phyloP scores from a whole-genome alignment of 1,139 yeast species.

The Torulaspora globosa region DNA sequence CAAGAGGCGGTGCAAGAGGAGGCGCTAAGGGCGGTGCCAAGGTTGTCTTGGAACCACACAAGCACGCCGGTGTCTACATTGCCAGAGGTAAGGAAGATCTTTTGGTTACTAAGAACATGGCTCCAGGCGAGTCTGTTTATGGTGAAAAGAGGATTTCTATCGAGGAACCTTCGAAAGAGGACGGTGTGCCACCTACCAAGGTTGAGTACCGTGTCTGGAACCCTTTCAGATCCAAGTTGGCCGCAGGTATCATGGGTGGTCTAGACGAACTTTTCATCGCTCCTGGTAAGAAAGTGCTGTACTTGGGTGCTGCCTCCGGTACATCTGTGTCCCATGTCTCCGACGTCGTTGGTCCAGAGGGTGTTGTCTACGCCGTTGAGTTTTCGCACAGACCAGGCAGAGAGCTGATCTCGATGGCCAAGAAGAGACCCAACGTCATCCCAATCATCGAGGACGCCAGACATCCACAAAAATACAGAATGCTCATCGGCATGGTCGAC shows the following conservation, averaged over 20 bases:
- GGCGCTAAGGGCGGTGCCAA: slow-evolving; percentile 87
- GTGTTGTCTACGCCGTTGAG: slow-evolving; percentile 97
- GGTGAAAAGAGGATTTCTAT: slow-evolving; percentile 95
- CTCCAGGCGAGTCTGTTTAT: slow-evolving; percentile 97
- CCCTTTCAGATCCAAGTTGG: slow-evolving; percentile 98
- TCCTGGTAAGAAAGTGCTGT: slow-evolving; percentile 96
- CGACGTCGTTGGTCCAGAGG: slow-evolving; percentile 98
- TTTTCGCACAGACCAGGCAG: slow-evolving; percentile 99
- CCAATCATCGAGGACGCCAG: slow-evolving; percentile 99
- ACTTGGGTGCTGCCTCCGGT: slow-evolving; percentile 99
- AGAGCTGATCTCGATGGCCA: slow-evolving; percentile 98
- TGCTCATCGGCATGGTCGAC: slow-evolving; percentile 98
- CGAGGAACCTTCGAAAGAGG: slow-evolving; percentile 87
- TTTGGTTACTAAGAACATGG: slow-evolving; percentile 90
- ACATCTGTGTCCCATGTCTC: slow-evolving; percentile 98
- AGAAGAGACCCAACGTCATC: slow-evolving; percentile 98
- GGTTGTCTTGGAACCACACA: slow-evolving; percentile 96
- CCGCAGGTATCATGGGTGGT: slow-evolving; percentile 99
- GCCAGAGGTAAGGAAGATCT: slow-evolving; percentile 99
- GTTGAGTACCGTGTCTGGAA: slow-evolving; percentile 99
- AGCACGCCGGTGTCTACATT: slow-evolving; percentile 96
- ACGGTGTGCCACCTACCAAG: slow-evolving; percentile 87
- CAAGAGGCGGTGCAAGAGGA: slow-evolving; percentile 76
- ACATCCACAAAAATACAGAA: slow-evolving; percentile 99
- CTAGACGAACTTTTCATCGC: slow-evolving; percentile 94